A percentile compares a stretch with the other conserved stretches of the same genome.
Conservation (phyloP, 1,284 basidiomycete genomes). For the Heterobasidion irregulare region DNA sequence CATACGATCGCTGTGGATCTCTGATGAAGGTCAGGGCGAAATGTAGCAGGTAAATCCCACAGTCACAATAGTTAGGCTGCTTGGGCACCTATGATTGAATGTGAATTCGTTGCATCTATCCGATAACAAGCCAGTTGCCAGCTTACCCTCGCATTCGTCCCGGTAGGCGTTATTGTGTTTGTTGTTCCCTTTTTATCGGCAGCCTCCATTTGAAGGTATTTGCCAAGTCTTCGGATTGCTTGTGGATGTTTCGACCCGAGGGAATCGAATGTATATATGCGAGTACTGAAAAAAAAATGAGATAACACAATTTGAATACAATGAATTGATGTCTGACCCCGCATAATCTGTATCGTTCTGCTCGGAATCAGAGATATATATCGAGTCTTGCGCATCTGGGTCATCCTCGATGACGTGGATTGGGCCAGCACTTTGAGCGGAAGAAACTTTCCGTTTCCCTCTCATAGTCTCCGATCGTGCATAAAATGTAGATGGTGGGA, state of each 20-base stretch:
- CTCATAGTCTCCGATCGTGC: slow-evolving; percentile 5
- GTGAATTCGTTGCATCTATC: slow-evolving; percentile 1
- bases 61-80: slow-evolving; percentile 83
- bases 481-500: slow-evolving; percentile 10
- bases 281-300: slow-evolving; percentile 40
- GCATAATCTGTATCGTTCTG: not conserved
- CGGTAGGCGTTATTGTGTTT: slow-evolving; percentile 28
- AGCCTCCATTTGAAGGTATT: slow-evolving; percentile 78
- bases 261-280: slow-evolving; percentile 85
- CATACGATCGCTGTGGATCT: slow-evolving; percentile 36
- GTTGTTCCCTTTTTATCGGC: slow-evolving; percentile 57
- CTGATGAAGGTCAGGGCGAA: slow-evolving; percentile 67
- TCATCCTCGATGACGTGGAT: not conserved
- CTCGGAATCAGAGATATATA: not conserved
- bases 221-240: slow-evolving; percentile 50
- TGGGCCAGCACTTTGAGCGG: no score
- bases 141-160: slow-evolving; percentile 40
- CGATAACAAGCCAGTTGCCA: not conserved
- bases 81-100: slow-evolving; percentile 53
- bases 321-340: not conserved
- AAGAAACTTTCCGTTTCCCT: slow-evolving; percentile 10
- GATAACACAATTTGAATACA: not conserved
- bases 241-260: slow-evolving; percentile 63
- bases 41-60: slow-evolving; percentile 79
- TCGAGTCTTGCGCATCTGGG: not conserved